Evolutionary conservation across 1,284 basidiomycete genomes (phyloP).

Genomic region (Leucoagaricus sp.): DNA sequence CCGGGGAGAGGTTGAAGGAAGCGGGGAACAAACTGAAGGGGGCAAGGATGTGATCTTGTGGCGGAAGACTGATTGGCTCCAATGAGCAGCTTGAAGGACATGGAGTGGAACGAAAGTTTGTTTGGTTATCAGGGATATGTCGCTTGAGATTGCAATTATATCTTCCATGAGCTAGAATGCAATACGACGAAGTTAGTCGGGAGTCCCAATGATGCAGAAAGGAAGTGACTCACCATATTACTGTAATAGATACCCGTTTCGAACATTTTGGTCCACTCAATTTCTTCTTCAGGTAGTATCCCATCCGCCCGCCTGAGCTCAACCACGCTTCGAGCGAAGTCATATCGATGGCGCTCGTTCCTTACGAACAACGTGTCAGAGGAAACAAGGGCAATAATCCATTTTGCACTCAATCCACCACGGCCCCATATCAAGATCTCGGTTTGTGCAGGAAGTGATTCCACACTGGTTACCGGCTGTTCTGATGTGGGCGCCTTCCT

Average conservation of each 20-base stretch:
- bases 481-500: neutral
- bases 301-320: slow-evolving; percentile 63
- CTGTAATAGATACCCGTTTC: slow-evolving; percentile 82
- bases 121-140: slow-evolving; percentile 70
- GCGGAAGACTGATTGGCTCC: slow-evolving; percentile 68
- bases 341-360: slow-evolving; percentile 81
- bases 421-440: slow-evolving; percentile 58
- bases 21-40: slow-evolving; percentile 23
- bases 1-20: slow-evolving; percentile 36
- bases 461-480: neutral
- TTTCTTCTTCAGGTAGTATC: slow-evolving; percentile 57
- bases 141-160: slow-evolving; percentile 69
- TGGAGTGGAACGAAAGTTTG: slow-evolving; percentile 69
- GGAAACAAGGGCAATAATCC: slow-evolving; percentile 76
- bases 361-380: slow-evolving; percentile 82
- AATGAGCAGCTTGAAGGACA: slow-evolving; percentile 76
- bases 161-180: slow-evolving; percentile 69
- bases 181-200: neutral
- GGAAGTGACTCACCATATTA: slow-evolving; percentile 72
- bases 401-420: slow-evolving; percentile 70
- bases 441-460: neutral
- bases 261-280: slow-evolving; percentile 74
- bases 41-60: slow-evolving; percentile 53
- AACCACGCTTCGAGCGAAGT: slow-evolving; percentile 74
- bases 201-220: slow-evolving; percentile 14